phyloP scores from a whole-genome alignment of 2,329 filamentous ascomycete genomes.

The Aspergillus udagawae region DNA sequence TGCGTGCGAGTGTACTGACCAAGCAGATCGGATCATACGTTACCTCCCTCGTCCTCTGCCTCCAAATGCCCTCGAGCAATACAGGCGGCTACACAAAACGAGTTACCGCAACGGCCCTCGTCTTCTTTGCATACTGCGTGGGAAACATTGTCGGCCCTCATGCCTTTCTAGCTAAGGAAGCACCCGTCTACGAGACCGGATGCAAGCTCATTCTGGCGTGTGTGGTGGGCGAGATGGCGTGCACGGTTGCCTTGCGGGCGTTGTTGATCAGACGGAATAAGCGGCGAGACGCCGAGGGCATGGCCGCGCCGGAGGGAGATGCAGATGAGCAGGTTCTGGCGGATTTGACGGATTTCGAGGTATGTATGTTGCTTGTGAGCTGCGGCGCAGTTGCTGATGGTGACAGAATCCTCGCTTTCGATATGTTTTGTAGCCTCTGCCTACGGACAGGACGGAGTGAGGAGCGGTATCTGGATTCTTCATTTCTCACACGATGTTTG shows the following conservation, averaged over 20 bases:
- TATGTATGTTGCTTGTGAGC: background rate
- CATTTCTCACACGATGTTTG: no score
- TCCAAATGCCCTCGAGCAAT: constrained; percentile 42
- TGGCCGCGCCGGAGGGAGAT: background rate
- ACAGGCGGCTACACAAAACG: constrained; percentile 50
- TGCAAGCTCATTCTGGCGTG: constrained; percentile 48
- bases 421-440: background rate
- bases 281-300: constrained; percentile 10
- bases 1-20: background rate
- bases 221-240: constrained; percentile 14
- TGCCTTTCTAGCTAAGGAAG: constrained; percentile 40
- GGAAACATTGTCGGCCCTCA: constrained; percentile 48
- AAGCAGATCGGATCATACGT: constrained; percentile 43
- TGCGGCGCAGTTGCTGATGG: constrained; percentile 4
- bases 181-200: constrained; percentile 49
- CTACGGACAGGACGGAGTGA: no score
- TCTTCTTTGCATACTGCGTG: constrained; percentile 42
- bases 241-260: constrained; percentile 17
- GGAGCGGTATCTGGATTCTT: no score
- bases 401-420: constrained; percentile 4
- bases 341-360: constrained; percentile 29
- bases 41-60: constrained; percentile 49
- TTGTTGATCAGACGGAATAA: constrained; percentile 19
- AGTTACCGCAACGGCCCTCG: constrained; percentile 44
- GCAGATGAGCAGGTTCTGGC: constrained; percentile 11